phyloP scores from a whole-genome alignment of 192 early-diverging fungal genomes.

The Geranomyces michiganensis region DNA sequence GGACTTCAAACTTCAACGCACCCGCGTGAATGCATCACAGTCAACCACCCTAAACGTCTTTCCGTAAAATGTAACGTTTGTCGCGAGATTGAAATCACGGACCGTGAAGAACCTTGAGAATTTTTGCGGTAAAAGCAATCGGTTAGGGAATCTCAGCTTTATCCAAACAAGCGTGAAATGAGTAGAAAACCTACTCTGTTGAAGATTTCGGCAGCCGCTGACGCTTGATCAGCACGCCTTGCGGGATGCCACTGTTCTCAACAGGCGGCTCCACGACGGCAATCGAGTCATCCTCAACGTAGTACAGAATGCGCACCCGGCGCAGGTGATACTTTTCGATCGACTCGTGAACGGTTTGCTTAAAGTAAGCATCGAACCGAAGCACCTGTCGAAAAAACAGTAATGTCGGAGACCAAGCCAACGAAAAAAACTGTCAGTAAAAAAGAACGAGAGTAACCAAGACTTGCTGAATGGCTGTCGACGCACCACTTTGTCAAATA shows the following conservation, averaged over 20 bases:
- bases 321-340: slow-evolving; percentile 66
- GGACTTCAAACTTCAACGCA: slow-evolving; percentile 21
- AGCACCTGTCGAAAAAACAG: slow-evolving; percentile 46
- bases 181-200: slow-evolving; percentile 48
- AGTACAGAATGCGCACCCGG: slow-evolving; percentile 61
- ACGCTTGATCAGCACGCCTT: slow-evolving; percentile 66
- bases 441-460: too few relatives aligned
- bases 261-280: slow-evolving; percentile 66
- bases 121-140: too few relatives aligned
- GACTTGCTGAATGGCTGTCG: too few relatives aligned
- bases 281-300: slow-evolving; percentile 67
- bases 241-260: slow-evolving; percentile 64
- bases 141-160: too few relatives aligned
- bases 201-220: slow-evolving; percentile 60
- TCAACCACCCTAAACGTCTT: slow-evolving; percentile 62
- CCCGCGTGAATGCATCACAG: slow-evolving; percentile 67
- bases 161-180: too few relatives aligned
- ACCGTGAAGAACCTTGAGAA: slow-evolving; percentile 42
- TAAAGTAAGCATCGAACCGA: slow-evolving; percentile 66
- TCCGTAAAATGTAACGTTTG: slow-evolving; percentile 64
- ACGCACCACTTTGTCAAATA: slow-evolving; percentile 67
- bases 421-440: too few relatives aligned
- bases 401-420: not conserved
- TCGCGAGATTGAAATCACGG: slow-evolving; percentile 59
- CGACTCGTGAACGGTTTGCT: slow-evolving; percentile 64